Base-by-base conservation (phyloP, 768 basidiomycete genomes). In the Ephemerocybe angulata region DNA sequence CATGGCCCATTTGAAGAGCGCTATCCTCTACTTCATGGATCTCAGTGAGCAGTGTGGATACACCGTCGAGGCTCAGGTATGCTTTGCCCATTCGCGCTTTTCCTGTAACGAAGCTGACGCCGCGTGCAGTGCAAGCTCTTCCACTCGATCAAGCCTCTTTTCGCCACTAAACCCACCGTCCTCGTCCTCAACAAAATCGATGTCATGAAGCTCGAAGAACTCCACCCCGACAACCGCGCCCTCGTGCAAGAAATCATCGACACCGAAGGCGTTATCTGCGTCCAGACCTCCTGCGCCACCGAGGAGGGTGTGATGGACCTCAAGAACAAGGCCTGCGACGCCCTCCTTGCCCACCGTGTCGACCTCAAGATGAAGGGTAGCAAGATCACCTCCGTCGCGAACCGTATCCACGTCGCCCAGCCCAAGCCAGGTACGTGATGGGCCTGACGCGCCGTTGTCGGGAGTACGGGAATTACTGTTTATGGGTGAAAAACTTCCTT, bases 121-220 rank as follows among this genome's bases (percentile, higher is more conserved):
- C n/a, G n/a, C n/a, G 8, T 19, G 30, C 63, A 98, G 90, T 97
- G 94, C 80, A 90, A 97, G 78, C 86, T 98, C 60, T 98, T 95
- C 85, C 91, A 98, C 70, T 98, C 97, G 48, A 98, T 99, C 76
- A 98, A 98, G 73, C 97, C 97, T 35, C 83, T 99, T 46, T 99
- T 99, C 73, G 77, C 80, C 50, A 88, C 88, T 69, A 98, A 98
- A 72, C 96, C 95, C 38, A 90, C 88, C 43, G 63, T 99, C 55
- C 86, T 99, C 31, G 95, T 98, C 63, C 86, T 98, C 72, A 99
- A 99, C 84, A 99, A 99, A 81, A 87, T 94, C 62, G 97, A 99
- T 67, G 86, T 98, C 55, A 88, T 77, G 63, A 87, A 93, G 46
- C 82, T 95, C 25, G 88, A 90, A 38, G 93, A 98, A 64, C 81